A percentile compares a stretch with the other conserved stretches of the same genome.
Evolutionary conservation across 768 basidiomycete genomes (phyloP).

Genomic region (Rhodosporidiobolus odoratus): DNA sequence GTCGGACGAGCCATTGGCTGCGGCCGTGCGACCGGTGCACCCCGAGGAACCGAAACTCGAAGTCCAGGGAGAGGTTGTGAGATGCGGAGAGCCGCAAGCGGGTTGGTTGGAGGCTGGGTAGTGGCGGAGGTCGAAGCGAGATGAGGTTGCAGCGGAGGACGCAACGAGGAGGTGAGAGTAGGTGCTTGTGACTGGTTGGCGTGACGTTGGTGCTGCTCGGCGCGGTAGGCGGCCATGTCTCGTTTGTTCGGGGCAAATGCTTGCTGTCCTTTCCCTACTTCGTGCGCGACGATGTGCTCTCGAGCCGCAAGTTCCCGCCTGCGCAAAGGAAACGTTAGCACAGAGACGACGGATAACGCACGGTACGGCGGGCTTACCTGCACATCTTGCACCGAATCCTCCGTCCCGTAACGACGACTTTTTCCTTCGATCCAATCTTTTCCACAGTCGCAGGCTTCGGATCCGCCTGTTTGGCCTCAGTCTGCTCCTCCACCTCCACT

Average conservation of each 20-base stretch:
- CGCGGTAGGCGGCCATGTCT: conserved; percentile 40
- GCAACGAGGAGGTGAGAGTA: background rate
- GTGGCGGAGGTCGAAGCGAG: background rate
- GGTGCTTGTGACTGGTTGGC: conserved; percentile 26
- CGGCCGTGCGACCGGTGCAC: background rate
- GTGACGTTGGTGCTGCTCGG: conserved; percentile 32
- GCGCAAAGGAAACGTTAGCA: background rate
- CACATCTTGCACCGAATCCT: conserved; percentile 41
- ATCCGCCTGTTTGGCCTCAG: background rate
- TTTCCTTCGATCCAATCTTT: conserved; percentile 35
- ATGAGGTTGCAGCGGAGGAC: background rate
- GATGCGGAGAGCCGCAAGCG: conserved; percentile 34
- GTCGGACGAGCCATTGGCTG: conserved; percentile 22
- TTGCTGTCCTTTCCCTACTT: conserved; percentile 41
- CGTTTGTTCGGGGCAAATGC: conserved; percentile 41
- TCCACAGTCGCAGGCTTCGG: conserved; percentile 17
- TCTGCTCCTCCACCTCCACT: conserved; percentile 10
- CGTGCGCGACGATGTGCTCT: conserved; percentile 43
- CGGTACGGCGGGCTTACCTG: conserved; percentile 7
- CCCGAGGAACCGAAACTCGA: conserved; percentile 24
- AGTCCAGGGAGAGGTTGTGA: conserved; percentile 32
- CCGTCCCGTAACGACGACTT: conserved; percentile 30
- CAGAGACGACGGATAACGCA: background rate
- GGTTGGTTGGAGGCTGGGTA: background rate
- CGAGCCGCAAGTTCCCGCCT: conserved; percentile 42